Evolutionary conservation across 2,329 filamentous ascomycete species (phyloP), one percentile per base, ranked within the genome.

Genomic region (Metarhizium humberi): DNA sequence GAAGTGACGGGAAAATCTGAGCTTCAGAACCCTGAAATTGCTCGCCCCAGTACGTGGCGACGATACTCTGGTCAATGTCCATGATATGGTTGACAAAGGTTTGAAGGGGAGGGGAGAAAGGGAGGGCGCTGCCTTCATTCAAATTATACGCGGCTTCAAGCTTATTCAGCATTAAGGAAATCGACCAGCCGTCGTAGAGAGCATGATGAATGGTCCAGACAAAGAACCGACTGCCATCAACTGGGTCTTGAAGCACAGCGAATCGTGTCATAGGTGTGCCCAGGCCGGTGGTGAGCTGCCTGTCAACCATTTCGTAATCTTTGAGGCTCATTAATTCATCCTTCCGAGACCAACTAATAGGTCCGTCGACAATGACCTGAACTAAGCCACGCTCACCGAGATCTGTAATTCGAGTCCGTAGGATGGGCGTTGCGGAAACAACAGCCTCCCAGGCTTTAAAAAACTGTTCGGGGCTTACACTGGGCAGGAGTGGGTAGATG

Each of bases 161-260:
- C 50, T 72, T 69, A 25, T 74, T 71, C 36, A 77, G 67, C 3
- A 77, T 63, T 4, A 77, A 62, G 5, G 72, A 70, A 70, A 78
- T 73, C 1, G 72, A 76, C 77, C 77, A 79, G 16, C 77, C 78
- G 52, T 81, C 78, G 55, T 80, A 81, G 0, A 79, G 63, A 13
- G 73, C 73, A 58, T 80, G 78, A 56, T 80, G 78, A 61, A 78
- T 73, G 0, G 75, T 75, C 59, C 75, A 77, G 64, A 47, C 42
- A 18, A 51, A 58, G 40, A 20, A 54, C 46, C 10, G 38, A n/a
- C 10, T 32, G 11, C 50, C 29, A 3, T 38, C 16, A 4, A 2
- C 3, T 5, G 10, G 51, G 45, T 52, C 54, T 8, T 58, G 45
- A 20, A 63, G 25, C 3, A 63, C 13, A 8, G 61, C 59, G 13